phyloP scores from a whole-genome alignment of 768 basidiomycete genomes.

The Saitozyma podzolica region DNA sequence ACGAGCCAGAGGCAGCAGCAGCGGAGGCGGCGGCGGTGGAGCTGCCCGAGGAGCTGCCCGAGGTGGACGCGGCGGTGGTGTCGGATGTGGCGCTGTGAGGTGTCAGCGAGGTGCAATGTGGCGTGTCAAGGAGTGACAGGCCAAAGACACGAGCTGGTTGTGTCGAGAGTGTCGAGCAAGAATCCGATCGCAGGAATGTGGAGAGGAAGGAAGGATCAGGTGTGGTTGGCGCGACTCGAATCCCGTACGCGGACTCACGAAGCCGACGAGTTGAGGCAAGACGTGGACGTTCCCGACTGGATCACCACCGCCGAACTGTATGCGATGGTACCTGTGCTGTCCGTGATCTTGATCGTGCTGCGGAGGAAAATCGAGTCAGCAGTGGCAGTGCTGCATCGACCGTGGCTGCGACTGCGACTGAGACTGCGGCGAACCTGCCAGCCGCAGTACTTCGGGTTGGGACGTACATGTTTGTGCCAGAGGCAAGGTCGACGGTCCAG shows the following conservation, averaged over 20 bases:
- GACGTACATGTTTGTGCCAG: conserved; percentile 36
- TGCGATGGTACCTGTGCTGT: conserved; percentile 36
- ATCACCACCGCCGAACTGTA: conserved; percentile 40
- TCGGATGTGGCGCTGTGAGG: too few relatives aligned
- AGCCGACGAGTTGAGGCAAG: conserved; percentile 29
- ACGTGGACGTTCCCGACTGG: conserved; percentile 36
- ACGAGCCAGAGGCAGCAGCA: conserved; percentile 8
- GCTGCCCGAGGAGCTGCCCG: conserved; percentile 13
- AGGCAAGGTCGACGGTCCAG: conserved; percentile 33
- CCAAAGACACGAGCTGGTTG: background rate
- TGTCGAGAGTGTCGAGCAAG: too few relatives aligned
- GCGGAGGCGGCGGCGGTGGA: conserved; percentile 19
- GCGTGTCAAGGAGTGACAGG: background rate
- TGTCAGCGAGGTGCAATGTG: conserved; percentile 4
- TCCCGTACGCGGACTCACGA: background rate
- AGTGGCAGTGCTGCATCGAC: background rate
- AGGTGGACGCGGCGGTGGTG: background rate
- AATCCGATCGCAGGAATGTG: too few relatives aligned
- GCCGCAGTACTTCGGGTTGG: background rate
- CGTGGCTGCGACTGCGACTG: background rate
- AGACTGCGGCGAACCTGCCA: too few relatives aligned
- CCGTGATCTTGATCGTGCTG: conserved; percentile 36
- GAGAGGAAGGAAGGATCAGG: too few relatives aligned
- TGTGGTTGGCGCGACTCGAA: too few relatives aligned
- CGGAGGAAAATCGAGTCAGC: too few relatives aligned